phyloP scores from a whole-genome alignment of 2,329 filamentous ascomycete species.

The Ceratocystis alfenasii region DNA sequence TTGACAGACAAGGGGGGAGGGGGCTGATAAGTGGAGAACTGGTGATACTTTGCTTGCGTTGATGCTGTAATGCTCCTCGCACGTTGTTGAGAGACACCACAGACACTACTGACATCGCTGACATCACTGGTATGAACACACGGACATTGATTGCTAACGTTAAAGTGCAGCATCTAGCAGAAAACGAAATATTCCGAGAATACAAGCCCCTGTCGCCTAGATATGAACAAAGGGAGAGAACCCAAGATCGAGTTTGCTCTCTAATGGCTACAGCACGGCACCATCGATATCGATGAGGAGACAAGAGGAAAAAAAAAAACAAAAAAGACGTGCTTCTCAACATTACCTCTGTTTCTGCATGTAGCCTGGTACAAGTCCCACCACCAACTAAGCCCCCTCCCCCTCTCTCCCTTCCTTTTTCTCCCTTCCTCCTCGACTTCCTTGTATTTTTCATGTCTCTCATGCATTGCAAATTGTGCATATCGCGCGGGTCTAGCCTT shows the following conservation, averaged over 20 bases:
- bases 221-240: not conserved
- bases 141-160: not conserved
- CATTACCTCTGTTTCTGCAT: not conserved
- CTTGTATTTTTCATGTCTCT: not conserved
- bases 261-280: not conserved
- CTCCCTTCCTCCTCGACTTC: not conserved
- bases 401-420: too few relatives aligned
- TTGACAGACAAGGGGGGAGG: constrained; percentile 3
- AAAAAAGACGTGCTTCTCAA: not conserved
- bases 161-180: not conserved
- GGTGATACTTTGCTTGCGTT: constrained; percentile 1
- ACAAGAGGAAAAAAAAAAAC: not conserved
- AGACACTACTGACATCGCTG: not conserved
- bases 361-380: not conserved
- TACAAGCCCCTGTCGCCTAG: not conserved
- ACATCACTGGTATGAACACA: not conserved
- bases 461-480: not conserved
- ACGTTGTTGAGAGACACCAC: constrained; percentile 3
- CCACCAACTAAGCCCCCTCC: too few relatives aligned
- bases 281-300: not conserved
- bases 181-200: not conserved
- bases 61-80: not conserved
- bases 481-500: not conserved
- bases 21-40: not conserved
- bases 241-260: too few relatives aligned